A percentile compares a stretch with the other conserved stretches of the same genome.
phyloP scores from a whole-genome alignment of 331 rosid species.

The Pyracantha coccinea region DNA sequence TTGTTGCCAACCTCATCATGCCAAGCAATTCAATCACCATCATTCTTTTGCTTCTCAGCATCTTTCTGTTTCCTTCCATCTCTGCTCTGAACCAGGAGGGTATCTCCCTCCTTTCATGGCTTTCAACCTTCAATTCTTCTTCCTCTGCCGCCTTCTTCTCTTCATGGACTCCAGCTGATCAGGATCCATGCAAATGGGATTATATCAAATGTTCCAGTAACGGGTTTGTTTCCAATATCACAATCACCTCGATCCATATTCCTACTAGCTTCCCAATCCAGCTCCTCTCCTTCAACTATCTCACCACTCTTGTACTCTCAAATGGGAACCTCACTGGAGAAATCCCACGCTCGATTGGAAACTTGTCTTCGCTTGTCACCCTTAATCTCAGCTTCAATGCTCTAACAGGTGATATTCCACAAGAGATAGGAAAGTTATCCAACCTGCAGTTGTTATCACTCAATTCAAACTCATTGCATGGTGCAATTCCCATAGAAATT shows the following conservation, averaged over 20 bases:
- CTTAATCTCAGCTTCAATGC: constrained; percentile 84
- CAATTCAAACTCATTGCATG: constrained; percentile 64
- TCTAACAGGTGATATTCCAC: constrained; percentile 69
- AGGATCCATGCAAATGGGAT: constrained; percentile 84
- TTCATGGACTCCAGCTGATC: constrained; percentile 66
- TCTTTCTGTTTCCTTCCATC: constrained; percentile 46
- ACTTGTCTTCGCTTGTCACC: constrained; percentile 57
- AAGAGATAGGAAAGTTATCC: constrained; percentile 45
- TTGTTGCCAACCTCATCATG: constrained; percentile 42
- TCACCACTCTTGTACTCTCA: constrained; percentile 59
- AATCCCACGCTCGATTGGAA: constrained; percentile 57
- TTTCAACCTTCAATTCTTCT: constrained; percentile 69
- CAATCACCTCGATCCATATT: constrained; percentile 51
- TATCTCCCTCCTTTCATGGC: constrained; percentile 83
- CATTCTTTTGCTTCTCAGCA: constrained; percentile 44
- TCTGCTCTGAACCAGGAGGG: constrained; percentile 86
- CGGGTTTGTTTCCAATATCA: constrained; percentile 58
- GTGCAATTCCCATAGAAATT: constrained; percentile 59
- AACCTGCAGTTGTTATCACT: constrained; percentile 41
- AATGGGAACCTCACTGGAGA: constrained; percentile 77
- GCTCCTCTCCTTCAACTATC: constrained; percentile 50
- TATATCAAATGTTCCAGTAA: constrained; percentile 54
- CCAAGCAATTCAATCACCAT: constrained; percentile 45
- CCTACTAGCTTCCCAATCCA: constrained; percentile 51
- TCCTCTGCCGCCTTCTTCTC: constrained; percentile 52